These are phyloP conservation scores for Geranium brycei DNA, from an alignment of 345 rosid species.

Conservation along the genomic window DNA sequence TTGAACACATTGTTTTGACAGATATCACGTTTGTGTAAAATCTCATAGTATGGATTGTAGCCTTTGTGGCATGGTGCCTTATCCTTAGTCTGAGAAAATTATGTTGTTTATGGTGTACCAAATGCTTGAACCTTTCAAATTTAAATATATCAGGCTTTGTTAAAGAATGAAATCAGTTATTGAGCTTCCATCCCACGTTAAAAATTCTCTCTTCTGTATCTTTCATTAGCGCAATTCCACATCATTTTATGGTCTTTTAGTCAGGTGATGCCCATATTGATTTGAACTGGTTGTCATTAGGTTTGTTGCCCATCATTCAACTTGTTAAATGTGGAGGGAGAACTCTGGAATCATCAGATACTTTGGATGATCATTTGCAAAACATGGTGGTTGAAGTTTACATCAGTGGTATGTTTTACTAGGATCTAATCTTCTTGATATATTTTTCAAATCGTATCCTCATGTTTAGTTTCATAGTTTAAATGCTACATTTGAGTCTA, in stretches of 20 bases:
- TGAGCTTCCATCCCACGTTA: not conserved
- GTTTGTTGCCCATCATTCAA: slow-evolving; percentile 81
- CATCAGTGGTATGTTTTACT: slow-evolving; percentile 33
- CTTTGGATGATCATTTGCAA: slow-evolving; percentile 25
- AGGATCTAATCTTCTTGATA: not conserved
- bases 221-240: not conserved
- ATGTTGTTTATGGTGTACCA: not conserved
- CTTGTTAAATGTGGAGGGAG: slow-evolving; percentile 44
- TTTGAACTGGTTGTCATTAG: slow-evolving; percentile 14
- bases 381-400: slow-evolving; percentile 48
- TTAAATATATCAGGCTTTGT: not conserved
- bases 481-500: too few species aligned
- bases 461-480: not conserved
- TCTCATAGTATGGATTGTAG: not conserved
- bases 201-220: not conserved
- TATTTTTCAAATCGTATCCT: not conserved
- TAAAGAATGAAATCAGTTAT: not conserved
- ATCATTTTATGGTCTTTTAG: not conserved
- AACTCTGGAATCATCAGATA: slow-evolving; percentile 35
- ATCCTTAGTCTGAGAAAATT: not conserved
- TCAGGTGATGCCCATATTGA: not conserved
- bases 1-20: too few species aligned
- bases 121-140: not conserved
- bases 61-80: not conserved
- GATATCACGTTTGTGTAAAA: too few species aligned